phyloP scores from a whole-genome alignment of 805 yeast species.

The Candida wancherniae region DNA sequence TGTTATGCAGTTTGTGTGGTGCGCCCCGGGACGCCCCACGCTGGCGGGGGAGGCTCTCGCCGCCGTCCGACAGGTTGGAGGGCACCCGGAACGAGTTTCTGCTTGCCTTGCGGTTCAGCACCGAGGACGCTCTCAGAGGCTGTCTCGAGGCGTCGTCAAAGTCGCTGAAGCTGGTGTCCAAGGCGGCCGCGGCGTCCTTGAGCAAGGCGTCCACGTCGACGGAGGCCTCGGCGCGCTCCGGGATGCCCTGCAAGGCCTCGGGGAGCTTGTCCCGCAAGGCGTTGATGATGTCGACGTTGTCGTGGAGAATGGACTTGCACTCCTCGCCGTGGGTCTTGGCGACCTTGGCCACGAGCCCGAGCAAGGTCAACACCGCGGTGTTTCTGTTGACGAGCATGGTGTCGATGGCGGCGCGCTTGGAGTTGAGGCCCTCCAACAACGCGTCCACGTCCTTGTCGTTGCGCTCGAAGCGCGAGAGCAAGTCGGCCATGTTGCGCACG shows the following conservation, averaged over 20 bases:
- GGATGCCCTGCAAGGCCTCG: conserved; percentile 28
- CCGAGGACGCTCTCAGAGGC: conserved; percentile 5
- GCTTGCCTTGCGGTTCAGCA: conserved; percentile 22
- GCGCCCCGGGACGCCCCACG: conserved; percentile 4
- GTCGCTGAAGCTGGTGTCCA: conserved; percentile 14
- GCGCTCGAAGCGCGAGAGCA: conserved; percentile 32
- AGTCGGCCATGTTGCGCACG: conserved; percentile 29
- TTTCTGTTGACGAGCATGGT: conserved; percentile 45
- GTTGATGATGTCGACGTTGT: conserved; percentile 43
- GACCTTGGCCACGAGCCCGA: conserved; percentile 40
- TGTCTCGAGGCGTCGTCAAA: conserved; percentile 8
- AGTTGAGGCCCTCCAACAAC: conserved; percentile 44
- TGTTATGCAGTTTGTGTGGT: conserved; percentile 1
- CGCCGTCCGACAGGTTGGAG: conserved; percentile 19
- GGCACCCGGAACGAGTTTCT: conserved; percentile 31
- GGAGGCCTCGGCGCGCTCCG: conserved; percentile 23
- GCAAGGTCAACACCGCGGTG: conserved; percentile 36
- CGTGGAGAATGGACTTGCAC: conserved; percentile 39
- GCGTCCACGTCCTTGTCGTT: conserved; percentile 48
- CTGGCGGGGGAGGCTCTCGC: conserved; percentile 8
- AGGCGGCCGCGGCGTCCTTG: conserved; percentile 28
- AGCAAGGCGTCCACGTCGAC: conserved; percentile 34
- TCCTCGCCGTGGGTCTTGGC: conserved; percentile 48
- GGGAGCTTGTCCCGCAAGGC: conserved; percentile 33
- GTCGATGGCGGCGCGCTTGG: conserved; percentile 47